Conservation (phyloP, 495 filamentous ascomycete genomes). For the Lepidopterella palustris region DNA sequence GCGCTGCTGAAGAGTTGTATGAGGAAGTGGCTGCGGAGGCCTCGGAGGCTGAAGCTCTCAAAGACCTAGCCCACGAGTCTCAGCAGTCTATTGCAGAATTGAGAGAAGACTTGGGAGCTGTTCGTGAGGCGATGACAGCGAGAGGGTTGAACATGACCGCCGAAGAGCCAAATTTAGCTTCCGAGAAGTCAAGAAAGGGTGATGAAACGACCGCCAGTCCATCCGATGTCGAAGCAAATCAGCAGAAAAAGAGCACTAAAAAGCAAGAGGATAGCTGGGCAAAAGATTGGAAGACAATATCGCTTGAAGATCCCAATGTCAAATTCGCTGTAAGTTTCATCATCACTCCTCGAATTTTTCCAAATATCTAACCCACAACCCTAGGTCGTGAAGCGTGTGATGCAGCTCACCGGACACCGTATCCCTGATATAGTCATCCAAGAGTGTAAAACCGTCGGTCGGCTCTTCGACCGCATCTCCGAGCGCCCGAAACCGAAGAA, state of each 20-base stretch:
- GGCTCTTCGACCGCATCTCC: slow-evolving; percentile 49
- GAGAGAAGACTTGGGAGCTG: no score
- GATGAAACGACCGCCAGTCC: not conserved
- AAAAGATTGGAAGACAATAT: slow-evolving; percentile 46
- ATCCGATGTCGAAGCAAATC: slow-evolving; percentile 10
- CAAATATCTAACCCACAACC: slow-evolving; percentile 5
- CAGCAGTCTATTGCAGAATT: no score
- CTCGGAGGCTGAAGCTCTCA: no score
- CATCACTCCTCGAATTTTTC: not conserved
- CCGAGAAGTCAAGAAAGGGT: no score
- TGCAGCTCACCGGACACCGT: slow-evolving; percentile 67
- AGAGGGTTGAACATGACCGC: no score
- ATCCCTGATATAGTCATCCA: slow-evolving; percentile 62
- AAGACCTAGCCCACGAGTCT: no score
- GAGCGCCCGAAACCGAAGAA: slow-evolving; percentile 55
- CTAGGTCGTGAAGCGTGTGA: slow-evolving; percentile 68
- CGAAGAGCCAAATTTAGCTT: no score
- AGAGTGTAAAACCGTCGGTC: slow-evolving; percentile 46
- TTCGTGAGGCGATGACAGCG: no score
- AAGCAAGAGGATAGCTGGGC: not conserved
- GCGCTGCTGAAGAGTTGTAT: no score
- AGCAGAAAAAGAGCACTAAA: not conserved
- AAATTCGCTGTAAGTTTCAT: slow-evolving; percentile 66
- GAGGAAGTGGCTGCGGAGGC: no score
- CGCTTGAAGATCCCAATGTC: slow-evolving; percentile 51